These are phyloP conservation scores for Plasmodium coatneyi DNA, from an alignment of 169 alveolate genomes.

Conservation along the genomic window DNA sequence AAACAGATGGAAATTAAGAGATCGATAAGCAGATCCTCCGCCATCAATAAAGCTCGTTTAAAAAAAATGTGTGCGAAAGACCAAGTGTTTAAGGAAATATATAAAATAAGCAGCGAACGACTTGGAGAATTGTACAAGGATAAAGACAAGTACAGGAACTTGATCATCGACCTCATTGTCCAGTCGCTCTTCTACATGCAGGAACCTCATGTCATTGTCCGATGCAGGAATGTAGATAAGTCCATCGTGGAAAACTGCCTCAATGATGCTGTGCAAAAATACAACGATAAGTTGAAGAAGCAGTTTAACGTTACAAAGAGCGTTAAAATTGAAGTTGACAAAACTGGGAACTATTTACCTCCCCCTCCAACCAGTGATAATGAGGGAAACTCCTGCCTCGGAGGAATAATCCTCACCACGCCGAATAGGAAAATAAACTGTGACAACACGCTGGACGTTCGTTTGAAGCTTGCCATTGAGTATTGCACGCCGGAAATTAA, in stretches of 20 bases:
- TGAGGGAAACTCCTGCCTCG: slow-evolving; percentile 81
- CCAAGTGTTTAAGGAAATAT: slow-evolving; percentile 83
- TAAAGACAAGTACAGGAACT: slow-evolving; percentile 82
- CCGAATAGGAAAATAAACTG: slow-evolving; percentile 87
- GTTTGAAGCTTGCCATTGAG: slow-evolving; percentile 83
- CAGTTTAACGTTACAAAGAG: slow-evolving; percentile 82
- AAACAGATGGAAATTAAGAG: slow-evolving; percentile 87
- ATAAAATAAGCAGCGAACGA: slow-evolving; percentile 84
- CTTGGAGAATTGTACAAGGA: slow-evolving; percentile 79
- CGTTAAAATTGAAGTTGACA: slow-evolving; percentile 86
- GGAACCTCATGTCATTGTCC: slow-evolving; percentile 87
- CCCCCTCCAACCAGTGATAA: slow-evolving; percentile 82
- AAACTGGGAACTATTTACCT: slow-evolving; percentile 82
- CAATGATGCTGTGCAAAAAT: slow-evolving; percentile 84
- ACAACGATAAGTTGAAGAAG: slow-evolving; percentile 79
- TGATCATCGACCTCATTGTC: slow-evolving; percentile 83
- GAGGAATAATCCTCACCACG: slow-evolving; percentile 85
- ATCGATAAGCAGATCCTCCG: slow-evolving; percentile 90
- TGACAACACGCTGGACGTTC: slow-evolving; percentile 84
- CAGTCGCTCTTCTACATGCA: slow-evolving; percentile 84
- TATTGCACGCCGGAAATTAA: slow-evolving; percentile 86
- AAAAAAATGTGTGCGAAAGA: slow-evolving; percentile 90
- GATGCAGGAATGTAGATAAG: slow-evolving; percentile 89
- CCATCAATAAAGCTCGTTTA: slow-evolving; percentile 89
- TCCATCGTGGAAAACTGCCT: slow-evolving; percentile 86